Percentiles rank a stretch among this genome's conserved stretches.
These are phyloP conservation scores for Citrullus mucosospermus DNA, from an alignment of 306 rosid species.

Conservation along the genomic window DNA sequence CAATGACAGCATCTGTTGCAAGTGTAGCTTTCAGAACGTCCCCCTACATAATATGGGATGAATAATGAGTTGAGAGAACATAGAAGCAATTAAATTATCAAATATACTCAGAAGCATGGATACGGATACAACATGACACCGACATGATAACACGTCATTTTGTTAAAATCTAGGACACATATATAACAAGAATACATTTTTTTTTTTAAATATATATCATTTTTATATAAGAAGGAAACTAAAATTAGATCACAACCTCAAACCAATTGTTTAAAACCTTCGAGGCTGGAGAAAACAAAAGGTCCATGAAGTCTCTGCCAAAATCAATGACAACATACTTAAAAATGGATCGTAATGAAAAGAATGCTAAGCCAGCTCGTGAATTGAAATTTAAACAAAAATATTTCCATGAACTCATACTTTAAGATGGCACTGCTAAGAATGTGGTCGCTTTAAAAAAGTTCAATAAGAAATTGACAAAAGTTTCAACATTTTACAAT, in stretches of 20 bases:
- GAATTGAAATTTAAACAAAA: neutral
- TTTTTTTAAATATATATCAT: neutral
- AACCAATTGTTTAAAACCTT: conserved; percentile 93
- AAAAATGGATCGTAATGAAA: neutral
- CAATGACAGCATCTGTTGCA: conserved; percentile 87
- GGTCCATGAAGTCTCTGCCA: conserved; percentile 80
- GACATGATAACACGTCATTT: too few species aligned
- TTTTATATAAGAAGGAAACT: neutral
- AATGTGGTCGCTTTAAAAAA: neutral
- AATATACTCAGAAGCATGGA: neutral
- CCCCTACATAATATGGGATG: conserved; percentile 30
- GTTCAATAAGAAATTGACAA: neutral
- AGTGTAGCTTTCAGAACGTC: conserved; percentile 93
- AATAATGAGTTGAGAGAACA: conserved; percentile 4
- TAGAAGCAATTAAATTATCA: neutral
- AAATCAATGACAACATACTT: conserved; percentile 2
- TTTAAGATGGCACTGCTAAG: neutral
- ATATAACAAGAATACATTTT: neutral
- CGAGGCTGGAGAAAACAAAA: conserved; percentile 76
- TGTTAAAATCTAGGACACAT: too few species aligned
- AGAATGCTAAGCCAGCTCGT: conserved; percentile 7
- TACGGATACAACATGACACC: too few species aligned
- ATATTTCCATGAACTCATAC: neutral
- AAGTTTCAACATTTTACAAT: neutral
- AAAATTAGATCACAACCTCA: conserved; percentile 45